Conservation (phyloP, 2,329 filamentous ascomycete species). For the Blumeriella jaapii region DNA sequence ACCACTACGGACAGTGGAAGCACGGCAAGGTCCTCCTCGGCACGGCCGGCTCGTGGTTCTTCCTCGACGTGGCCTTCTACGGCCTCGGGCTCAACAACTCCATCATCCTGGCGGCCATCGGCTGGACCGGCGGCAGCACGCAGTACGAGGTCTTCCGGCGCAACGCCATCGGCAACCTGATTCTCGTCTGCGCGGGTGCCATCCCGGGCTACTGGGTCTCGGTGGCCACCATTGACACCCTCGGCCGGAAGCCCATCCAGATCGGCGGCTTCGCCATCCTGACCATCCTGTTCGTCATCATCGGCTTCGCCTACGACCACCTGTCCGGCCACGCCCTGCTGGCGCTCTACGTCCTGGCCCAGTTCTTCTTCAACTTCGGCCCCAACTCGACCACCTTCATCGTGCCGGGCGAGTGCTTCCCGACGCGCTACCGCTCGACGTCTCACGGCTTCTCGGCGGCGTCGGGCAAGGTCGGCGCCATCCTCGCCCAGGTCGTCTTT, state of each 20-base stretch:
- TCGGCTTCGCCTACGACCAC: constrained; percentile 48
- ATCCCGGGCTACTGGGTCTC: constrained; percentile 76
- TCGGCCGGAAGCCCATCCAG: constrained; percentile 74
- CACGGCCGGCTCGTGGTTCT: constrained; percentile 78
- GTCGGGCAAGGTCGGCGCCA: constrained; percentile 28
- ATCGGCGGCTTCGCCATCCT: constrained; percentile 49
- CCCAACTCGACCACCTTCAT: constrained; percentile 30
- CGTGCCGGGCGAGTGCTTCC: constrained; percentile 29
- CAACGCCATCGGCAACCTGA: constrained; percentile 62
- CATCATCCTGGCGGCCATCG: constrained; percentile 61
- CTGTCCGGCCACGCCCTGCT: constrained; percentile 41
- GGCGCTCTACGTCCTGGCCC: constrained; percentile 50
- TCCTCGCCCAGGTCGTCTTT: constrained; percentile 38
- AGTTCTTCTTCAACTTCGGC: constrained; percentile 56
- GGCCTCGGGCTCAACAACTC: constrained; percentile 64
- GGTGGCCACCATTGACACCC: constrained; percentile 59
- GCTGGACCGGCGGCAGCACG: constrained; percentile 51
- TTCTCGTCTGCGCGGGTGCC: constrained; percentile 65
- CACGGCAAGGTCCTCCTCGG: constrained; percentile 62
- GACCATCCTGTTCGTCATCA: constrained; percentile 48
- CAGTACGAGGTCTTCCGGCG: constrained; percentile 64
- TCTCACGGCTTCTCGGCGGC: constrained; percentile 29
- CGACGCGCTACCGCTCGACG: constrained; percentile 28
- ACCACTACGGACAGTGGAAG: constrained; percentile 59
- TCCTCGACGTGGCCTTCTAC: constrained; percentile 42